Evolutionary conservation across 495 filamentous ascomycete genomes (phyloP).

Genomic region (Tuber melanosporum): DNA sequence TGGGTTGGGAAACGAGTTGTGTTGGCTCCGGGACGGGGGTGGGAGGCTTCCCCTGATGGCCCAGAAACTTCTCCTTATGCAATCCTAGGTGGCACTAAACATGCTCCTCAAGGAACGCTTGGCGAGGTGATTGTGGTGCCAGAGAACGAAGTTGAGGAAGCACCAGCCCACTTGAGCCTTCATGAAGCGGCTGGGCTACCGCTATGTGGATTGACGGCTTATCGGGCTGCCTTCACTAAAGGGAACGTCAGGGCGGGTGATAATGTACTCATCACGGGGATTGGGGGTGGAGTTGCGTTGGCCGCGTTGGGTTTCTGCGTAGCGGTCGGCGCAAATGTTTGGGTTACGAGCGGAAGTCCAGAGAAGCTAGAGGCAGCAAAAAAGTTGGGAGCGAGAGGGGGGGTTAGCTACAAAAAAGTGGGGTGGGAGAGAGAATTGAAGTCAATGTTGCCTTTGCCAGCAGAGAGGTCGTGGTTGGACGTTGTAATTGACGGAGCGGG

Average conservation of each 20-base stretch:
- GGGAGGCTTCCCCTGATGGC: constrained; percentile 61
- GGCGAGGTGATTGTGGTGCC: constrained; percentile 65
- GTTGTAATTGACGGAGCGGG: constrained; percentile 71
- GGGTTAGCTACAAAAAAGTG: constrained; percentile 59
- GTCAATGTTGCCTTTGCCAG: constrained; percentile 48
- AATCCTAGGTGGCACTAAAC: constrained; percentile 66
- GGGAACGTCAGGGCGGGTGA: constrained; percentile 54
- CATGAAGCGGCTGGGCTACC: constrained; percentile 75
- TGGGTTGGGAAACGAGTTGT: constrained; percentile 65
- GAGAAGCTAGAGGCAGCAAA: constrained; percentile 59
- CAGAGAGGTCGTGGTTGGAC: constrained; percentile 57
- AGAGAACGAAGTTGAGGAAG: constrained; percentile 64
- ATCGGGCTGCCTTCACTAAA: constrained; percentile 74
- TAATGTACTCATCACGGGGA: constrained; percentile 68
- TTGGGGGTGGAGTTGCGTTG: constrained; percentile 74
- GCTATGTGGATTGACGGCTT: constrained; percentile 76
- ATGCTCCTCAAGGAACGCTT: constrained; percentile 55
- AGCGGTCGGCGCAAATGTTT: constrained; percentile 59
- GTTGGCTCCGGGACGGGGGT: constrained; percentile 66
- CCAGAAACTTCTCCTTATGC: constrained; percentile 60
- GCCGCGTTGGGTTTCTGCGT: constrained; percentile 64
- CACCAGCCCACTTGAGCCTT: constrained; percentile 62
- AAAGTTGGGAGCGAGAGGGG: constrained; percentile 60
- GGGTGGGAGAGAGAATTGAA: constrained; percentile 65
- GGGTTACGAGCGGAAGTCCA: constrained; percentile 59